phyloP scores from a whole-genome alignment of 345 rosid genomes.

The Conringia planisiliqua region DNA sequence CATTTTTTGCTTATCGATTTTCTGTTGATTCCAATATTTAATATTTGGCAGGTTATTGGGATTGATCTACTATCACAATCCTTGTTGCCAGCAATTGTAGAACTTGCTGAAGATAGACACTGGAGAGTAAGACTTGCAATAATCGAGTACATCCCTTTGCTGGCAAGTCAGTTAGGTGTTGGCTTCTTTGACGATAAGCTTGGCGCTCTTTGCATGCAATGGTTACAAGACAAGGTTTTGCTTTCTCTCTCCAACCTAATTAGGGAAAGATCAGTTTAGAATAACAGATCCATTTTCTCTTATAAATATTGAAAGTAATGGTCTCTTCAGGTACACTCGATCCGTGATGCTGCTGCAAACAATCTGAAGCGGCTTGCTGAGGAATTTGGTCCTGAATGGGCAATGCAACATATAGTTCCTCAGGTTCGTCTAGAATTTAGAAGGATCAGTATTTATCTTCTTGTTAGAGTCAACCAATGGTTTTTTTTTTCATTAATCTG shows the following conservation, averaged over 20 bases:
- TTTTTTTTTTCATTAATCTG: neutral
- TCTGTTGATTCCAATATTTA: neutral
- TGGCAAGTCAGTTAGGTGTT: slow-evolving; percentile 89
- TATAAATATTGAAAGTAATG: no score
- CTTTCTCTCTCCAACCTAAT: neutral
- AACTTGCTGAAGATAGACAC: slow-evolving; percentile 96
- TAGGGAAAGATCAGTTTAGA: no score
- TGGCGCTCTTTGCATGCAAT: slow-evolving; percentile 85
- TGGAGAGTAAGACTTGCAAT: slow-evolving; percentile 98
- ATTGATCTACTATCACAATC: slow-evolving; percentile 93
- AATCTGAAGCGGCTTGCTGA: slow-evolving; percentile 94
- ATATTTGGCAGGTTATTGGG: slow-evolving; percentile 72
- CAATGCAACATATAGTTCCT: slow-evolving; percentile 96
- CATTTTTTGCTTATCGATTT: neutral
- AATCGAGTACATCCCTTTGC: slow-evolving; percentile 88
- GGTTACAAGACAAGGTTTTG: slow-evolving; percentile 75
- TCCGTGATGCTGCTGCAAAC: slow-evolving; percentile 94
- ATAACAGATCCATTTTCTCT: no score
- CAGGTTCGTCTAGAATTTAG: slow-evolving; percentile 48
- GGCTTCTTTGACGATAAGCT: slow-evolving; percentile 83
- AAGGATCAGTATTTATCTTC: neutral
- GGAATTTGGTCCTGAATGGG: slow-evolving; percentile 98
- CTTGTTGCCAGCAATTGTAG: slow-evolving; percentile 90
- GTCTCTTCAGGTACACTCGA: slow-evolving; percentile 65
- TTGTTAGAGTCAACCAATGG: neutral